A percentile compares a stretch with the other conserved stretches of the same genome.
phyloP scores from a whole-genome alignment of 2,329 filamentous ascomycete genomes.

The Trichophaea hybrida region DNA sequence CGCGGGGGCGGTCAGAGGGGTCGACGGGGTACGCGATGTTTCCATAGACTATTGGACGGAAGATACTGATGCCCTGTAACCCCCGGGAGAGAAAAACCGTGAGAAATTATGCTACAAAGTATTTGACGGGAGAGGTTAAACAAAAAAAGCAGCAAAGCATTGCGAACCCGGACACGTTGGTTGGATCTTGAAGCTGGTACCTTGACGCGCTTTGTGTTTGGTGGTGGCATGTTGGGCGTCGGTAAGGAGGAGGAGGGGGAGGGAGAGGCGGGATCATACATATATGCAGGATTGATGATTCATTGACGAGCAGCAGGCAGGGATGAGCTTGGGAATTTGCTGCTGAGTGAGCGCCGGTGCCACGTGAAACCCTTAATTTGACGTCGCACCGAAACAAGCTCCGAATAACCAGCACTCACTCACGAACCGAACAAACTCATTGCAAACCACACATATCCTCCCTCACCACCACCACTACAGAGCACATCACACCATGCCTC shows the following conservation, averaged over 20 bases:
- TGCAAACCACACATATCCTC: neutral
- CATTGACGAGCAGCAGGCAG: too few relatives aligned
- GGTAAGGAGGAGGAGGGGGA: neutral
- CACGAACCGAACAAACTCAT: too few relatives aligned
- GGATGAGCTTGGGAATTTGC: too few relatives aligned
- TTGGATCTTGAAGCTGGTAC: conserved; percentile 22
- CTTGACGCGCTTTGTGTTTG: conserved; percentile 23
- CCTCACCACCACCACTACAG: neutral
- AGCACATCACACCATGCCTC: neutral
- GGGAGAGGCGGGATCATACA: neutral
- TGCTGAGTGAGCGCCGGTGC: too few relatives aligned
- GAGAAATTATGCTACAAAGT: conserved; percentile 1
- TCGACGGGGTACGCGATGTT: conserved; percentile 68
- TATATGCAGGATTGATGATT: too few relatives aligned
- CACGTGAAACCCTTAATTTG: too few relatives aligned
- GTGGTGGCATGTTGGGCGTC: conserved; percentile 6
- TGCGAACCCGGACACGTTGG: conserved; percentile 20
- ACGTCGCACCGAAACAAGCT: too few relatives aligned
- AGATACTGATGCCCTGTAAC: conserved; percentile 21
- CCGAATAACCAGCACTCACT: too few relatives aligned
- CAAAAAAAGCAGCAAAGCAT: conserved; percentile 17
- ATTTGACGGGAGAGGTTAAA: neutral
- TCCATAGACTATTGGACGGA: conserved; percentile 44
- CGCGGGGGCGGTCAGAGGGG: conserved; percentile 57
- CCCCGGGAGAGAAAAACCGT: neutral